Conservation (phyloP, 768 basidiomycete genomes). For the Mycena chlorophos region DNA sequence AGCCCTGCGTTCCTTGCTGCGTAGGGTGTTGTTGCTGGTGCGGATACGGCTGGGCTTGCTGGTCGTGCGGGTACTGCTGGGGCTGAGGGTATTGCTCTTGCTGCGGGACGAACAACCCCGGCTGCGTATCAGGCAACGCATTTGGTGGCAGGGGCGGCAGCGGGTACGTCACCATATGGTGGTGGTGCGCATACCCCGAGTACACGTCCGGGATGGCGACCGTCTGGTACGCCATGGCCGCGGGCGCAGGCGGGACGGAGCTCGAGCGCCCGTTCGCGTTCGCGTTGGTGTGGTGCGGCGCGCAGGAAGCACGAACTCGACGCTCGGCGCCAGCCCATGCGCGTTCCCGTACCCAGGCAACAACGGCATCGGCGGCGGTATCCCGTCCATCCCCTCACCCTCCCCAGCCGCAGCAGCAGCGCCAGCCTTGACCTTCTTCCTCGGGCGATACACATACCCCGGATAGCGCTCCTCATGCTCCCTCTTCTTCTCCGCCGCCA, state of each 20-base stretch:
- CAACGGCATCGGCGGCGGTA: background rate
- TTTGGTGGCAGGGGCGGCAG: no score
- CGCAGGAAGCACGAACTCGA: slow-evolving; percentile 18
- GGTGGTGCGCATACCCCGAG: slow-evolving; percentile 3
- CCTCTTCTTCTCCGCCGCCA: slow-evolving; percentile 78
- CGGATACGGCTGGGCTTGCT: slow-evolving; percentile 66
- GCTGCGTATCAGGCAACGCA: no score
- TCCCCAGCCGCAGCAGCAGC: slow-evolving; percentile 13
- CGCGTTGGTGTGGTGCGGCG: background rate
- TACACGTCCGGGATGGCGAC: slow-evolving; percentile 70
- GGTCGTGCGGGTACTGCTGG: no score
- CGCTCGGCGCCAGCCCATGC: background rate
- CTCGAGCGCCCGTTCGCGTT: slow-evolving; percentile 42
- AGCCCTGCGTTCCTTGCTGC: background rate
- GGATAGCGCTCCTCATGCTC: slow-evolving; percentile 77
- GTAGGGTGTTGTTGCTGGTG: slow-evolving; percentile 48
- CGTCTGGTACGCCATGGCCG: slow-evolving; percentile 65
- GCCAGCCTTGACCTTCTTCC: slow-evolving; percentile 42
- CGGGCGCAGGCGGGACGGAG: slow-evolving; percentile 57
- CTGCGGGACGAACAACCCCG: no score
- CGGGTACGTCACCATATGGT: no score
- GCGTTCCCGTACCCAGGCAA: slow-evolving; percentile 5
- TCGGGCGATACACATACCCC: slow-evolving; percentile 71
- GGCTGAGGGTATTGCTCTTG: no score
- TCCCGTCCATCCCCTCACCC: background rate